Evolutionary conservation across 2,329 filamentous ascomycete species (phyloP).

Genomic region (Diplodia corticola): DNA sequence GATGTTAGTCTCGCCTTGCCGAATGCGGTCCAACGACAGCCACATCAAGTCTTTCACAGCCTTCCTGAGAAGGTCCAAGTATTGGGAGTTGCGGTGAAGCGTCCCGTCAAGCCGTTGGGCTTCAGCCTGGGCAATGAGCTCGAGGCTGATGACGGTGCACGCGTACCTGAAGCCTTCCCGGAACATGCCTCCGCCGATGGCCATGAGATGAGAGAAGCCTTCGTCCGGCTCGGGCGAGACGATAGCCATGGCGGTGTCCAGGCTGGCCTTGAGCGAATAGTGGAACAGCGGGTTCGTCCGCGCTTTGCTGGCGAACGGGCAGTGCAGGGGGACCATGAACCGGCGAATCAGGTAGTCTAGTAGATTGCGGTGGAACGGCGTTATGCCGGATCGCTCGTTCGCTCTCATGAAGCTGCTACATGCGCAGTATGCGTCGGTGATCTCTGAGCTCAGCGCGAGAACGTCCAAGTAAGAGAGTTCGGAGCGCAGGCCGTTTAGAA

Average conservation of each 20-base stretch:
- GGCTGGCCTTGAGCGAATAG: constrained; percentile 51
- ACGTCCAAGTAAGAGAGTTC: constrained; percentile 35
- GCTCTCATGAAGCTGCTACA: not conserved
- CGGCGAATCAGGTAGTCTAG: constrained; percentile 55
- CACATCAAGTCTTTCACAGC: not conserved
- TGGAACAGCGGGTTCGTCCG: constrained; percentile 48
- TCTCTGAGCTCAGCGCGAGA: constrained; percentile 31
- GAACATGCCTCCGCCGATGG: not conserved
- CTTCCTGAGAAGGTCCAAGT: not conserved
- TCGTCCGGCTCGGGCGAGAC: not conserved
- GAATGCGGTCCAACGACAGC: not conserved
- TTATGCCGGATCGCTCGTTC: not conserved
- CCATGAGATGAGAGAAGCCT: not conserved
- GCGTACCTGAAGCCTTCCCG: not conserved
- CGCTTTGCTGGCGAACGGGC: constrained; percentile 48
- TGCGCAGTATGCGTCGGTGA: constrained; percentile 30
- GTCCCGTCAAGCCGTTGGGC: not conserved
- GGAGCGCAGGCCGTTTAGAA: constrained; percentile 36
- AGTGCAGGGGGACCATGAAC: constrained; percentile 58
- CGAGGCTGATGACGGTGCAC: not conserved
- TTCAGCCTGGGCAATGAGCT: not conserved
- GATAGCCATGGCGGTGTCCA: not conserved
- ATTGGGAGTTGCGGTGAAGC: not conserved
- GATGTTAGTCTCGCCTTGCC: not conserved
- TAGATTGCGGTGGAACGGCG: constrained; percentile 43